Conservation (phyloP, 2,329 filamentous ascomycete genomes). For the Neofusicoccum sp. region DNA sequence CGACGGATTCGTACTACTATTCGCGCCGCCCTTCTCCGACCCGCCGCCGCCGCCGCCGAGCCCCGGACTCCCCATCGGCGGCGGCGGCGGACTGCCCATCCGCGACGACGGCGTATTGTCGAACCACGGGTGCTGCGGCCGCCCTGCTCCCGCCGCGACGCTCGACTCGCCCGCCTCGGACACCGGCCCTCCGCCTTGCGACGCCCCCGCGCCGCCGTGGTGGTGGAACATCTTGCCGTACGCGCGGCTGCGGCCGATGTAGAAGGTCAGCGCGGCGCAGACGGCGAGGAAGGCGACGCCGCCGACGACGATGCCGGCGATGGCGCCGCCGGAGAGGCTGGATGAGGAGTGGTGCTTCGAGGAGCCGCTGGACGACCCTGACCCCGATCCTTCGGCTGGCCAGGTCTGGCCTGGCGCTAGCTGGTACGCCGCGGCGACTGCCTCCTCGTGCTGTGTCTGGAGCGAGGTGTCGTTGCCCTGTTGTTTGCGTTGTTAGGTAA, state of each 20-base stretch:
- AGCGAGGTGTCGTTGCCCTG: neutral
- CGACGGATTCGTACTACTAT: neutral
- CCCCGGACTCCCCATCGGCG: neutral
- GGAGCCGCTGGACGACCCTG: neutral
- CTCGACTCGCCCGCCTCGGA: neutral
- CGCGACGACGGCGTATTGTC: conserved; percentile 1
- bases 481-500: neutral
- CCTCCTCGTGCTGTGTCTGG: conserved; percentile 8
- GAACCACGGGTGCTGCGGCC: neutral
- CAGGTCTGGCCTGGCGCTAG: conserved; percentile 42
- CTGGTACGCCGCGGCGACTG: conserved; percentile 24
- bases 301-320: conserved; percentile 59
- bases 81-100: conserved; percentile 6
- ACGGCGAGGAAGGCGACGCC: conserved; percentile 61
- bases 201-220: neutral
- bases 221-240: conserved; percentile 20
- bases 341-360: conserved; percentile 16
- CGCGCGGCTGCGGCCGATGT: conserved; percentile 50
- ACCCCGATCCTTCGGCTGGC: conserved; percentile 33
- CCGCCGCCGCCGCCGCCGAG: neutral
- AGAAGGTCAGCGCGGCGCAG: conserved; percentile 63
- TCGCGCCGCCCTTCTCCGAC: neutral
- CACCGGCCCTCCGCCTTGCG: neutral
- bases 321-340: conserved; percentile 39
- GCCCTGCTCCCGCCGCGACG: neutral